Conservation (phyloP, 2,329 filamentous ascomycete genomes). For the Fusarium nisikadoi region DNA sequence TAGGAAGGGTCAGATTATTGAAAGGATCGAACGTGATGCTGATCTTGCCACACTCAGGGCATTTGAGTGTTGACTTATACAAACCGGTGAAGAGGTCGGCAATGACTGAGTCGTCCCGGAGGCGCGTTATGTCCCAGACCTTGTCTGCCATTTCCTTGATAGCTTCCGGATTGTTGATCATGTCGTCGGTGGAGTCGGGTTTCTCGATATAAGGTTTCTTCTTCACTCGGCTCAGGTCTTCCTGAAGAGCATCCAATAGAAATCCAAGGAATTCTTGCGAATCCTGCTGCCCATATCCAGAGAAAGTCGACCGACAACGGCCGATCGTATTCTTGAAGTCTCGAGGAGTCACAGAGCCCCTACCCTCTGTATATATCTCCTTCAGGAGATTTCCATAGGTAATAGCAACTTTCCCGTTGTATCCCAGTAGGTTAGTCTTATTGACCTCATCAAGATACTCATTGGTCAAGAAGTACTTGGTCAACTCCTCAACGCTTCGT, state of each 20-base stretch:
- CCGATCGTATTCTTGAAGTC: conserved; percentile 87
- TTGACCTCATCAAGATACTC: conserved; percentile 86
- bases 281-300: conserved; percentile 95
- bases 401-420: conserved; percentile 86
- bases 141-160: conserved; percentile 87
- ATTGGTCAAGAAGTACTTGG: conserved; percentile 85
- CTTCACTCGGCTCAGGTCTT: conserved; percentile 91
- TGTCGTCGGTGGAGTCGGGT: conserved; percentile 96
- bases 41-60: conserved; percentile 90
- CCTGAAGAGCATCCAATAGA: conserved; percentile 91
- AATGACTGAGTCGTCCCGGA: conserved; percentile 93
- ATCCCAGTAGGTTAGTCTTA: conserved; percentile 82
- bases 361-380: conserved; percentile 78
- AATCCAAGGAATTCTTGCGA: conserved; percentile 98
- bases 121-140: conserved; percentile 91
- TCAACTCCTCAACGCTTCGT: conserved; percentile 91
- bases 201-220: conserved; percentile 99
- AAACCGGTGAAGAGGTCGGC: conserved; percentile 96
- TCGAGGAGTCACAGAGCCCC: conserved; percentile 78
- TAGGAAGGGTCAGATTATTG: conserved; percentile 89
- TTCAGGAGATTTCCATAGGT: conserved; percentile 81
- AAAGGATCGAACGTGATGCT: conserved; percentile 99
- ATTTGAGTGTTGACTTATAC: conserved; percentile 97
- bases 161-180: conserved; percentile 82
- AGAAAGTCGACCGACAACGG: conserved; percentile 84